phyloP scores from a whole-genome alignment of 1,139 yeast genomes.

The Taiozyma onychis region DNA sequence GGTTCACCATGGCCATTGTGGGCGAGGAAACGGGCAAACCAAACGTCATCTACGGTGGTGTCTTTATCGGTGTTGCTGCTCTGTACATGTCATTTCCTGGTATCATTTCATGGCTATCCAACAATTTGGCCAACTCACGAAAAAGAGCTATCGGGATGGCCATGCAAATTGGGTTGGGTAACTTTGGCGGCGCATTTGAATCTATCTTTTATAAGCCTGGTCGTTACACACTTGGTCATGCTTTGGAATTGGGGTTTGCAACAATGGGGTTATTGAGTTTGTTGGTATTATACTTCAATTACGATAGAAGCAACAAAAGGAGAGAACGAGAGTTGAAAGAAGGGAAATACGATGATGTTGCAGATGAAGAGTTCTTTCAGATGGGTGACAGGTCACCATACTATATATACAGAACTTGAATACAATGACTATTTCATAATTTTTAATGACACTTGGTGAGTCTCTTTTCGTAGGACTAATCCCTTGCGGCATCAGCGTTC shows the following conservation, averaged over 20 bases:
- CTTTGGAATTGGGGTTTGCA: constrained; percentile 17
- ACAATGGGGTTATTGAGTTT: constrained; percentile 14
- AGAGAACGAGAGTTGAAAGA: constrained; percentile 17
- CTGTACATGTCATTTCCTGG: constrained; percentile 32
- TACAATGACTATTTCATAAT: neutral
- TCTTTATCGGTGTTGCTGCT: constrained; percentile 31
- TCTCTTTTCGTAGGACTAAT: neutral
- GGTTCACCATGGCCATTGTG: constrained; percentile 29
- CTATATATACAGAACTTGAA: constrained; percentile 11
- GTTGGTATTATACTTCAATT: constrained; percentile 14
- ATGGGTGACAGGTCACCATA: constrained; percentile 30
- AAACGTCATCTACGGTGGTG: constrained; percentile 30
- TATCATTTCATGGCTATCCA: constrained; percentile 34
- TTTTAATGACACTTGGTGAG: neutral
- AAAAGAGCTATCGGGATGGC: constrained; percentile 38
- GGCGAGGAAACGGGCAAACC: constrained; percentile 18
- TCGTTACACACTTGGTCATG: constrained; percentile 15
- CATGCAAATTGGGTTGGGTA: constrained; percentile 36
- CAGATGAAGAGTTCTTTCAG: constrained; percentile 24
- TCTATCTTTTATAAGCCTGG: constrained; percentile 24
- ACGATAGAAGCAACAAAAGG: constrained; percentile 21
- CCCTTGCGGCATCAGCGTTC: constrained; percentile 23
- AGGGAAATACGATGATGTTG: constrained; percentile 26
- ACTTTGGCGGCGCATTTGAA: constrained; percentile 35
- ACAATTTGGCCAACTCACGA: constrained; percentile 31